Evolutionary conservation across 495 filamentous ascomycete species (phyloP), one percentile per base, ranked within the genome.

Genomic region (Penicillium malachiteum): DNA sequence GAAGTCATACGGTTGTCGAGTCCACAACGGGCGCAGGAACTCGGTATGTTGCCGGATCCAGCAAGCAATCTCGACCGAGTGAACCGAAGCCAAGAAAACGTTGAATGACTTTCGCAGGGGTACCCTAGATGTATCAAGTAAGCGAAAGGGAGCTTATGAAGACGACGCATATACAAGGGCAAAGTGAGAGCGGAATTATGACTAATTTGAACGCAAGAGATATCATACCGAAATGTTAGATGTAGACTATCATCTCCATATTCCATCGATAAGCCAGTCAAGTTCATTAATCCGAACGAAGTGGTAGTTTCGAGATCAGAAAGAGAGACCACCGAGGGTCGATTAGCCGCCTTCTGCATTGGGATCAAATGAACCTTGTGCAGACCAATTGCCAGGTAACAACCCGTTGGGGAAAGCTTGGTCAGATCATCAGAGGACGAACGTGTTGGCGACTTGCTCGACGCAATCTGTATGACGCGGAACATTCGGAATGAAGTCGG

Each of bases 291-390:
- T 3, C 92, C 94, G 65, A 87, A 84, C 0, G 83, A 85, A 21
- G 66, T 75, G 53, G 68, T 78, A 51, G 69, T 74, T 52, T 69
- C 80, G 51, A 77, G 65, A 37, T 78, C 76, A 38, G 64, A 74
- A 45, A 85, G 63, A 11, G 77, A 84, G 14, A 81, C 78, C 50
- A 73, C 76, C 5, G 83, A 85, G 7, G 75, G 71, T 44, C 80
- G 84, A 71, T 74, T 80, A 60, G 70, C 73, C 39, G 68, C 67
- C 66, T 86, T 89, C 13, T 86, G 82, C 55, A 92, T 71, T 39
- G 90, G 88, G 14, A 95, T 81, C 16, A 97, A 64, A 70, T 96
- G 87, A 47, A 96, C 77, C 52, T 90, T 87, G 72, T 94, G 87
- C 14, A 88, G 78, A 14, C 91, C 92, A 62, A 98, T 83, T 0